A percentile compares a stretch with the other conserved stretches of the same genome.
These are phyloP conservation scores for Gloeostereum incarnatum DNA, from an alignment of 768 basidiomycete genomes.

Conservation along the genomic window DNA sequence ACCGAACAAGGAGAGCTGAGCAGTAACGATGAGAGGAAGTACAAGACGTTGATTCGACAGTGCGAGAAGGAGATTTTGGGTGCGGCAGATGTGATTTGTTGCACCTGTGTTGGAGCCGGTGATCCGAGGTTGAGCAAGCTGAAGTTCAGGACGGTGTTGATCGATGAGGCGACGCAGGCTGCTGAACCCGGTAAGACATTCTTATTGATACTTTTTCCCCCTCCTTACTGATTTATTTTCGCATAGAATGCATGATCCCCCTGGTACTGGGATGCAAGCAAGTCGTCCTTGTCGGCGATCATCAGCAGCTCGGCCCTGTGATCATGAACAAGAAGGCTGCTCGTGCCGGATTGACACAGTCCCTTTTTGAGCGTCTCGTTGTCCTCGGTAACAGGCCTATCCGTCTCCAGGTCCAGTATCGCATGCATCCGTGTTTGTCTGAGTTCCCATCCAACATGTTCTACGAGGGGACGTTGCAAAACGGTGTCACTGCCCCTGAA, in stretches of 20 bases:
- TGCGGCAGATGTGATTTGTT: slow-evolving; percentile 96
- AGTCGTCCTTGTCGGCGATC: slow-evolving; percentile 95
- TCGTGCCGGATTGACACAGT: slow-evolving; percentile 96
- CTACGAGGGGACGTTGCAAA: slow-evolving; percentile 97
- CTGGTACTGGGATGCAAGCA: slow-evolving; percentile 97
- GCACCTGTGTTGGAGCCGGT: slow-evolving; percentile 96
- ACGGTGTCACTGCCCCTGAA: slow-evolving; percentile 98
- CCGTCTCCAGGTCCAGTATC: slow-evolving; percentile 97
- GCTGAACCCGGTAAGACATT: slow-evolving; percentile 78
- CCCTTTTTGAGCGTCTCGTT: slow-evolving; percentile 95
- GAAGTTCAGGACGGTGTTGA: slow-evolving; percentile 97
- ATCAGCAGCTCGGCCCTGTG: slow-evolving; percentile 96
- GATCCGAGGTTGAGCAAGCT: slow-evolving; percentile 94
- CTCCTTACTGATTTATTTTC: slow-evolving; percentile 10
- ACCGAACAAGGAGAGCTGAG: slow-evolving; percentile 97
- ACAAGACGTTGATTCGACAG: slow-evolving; percentile 89
- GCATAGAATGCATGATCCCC: slow-evolving; percentile 96
- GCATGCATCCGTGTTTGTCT: slow-evolving; percentile 99
- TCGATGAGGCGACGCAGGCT: slow-evolving; percentile 97
- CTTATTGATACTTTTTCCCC: slow-evolving; percentile 4
- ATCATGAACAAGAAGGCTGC: slow-evolving; percentile 99
- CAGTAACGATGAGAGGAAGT: slow-evolving; percentile 94
- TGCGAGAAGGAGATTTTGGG: slow-evolving; percentile 96
- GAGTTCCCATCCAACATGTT: slow-evolving; percentile 99
- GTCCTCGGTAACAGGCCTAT: slow-evolving; percentile 94